Percentiles rank a stretch among this genome's conserved stretches.
These are phyloP conservation scores for Mycena crocata DNA, from an alignment of 768 basidiomycete genomes.

Conservation along the genomic window DNA sequence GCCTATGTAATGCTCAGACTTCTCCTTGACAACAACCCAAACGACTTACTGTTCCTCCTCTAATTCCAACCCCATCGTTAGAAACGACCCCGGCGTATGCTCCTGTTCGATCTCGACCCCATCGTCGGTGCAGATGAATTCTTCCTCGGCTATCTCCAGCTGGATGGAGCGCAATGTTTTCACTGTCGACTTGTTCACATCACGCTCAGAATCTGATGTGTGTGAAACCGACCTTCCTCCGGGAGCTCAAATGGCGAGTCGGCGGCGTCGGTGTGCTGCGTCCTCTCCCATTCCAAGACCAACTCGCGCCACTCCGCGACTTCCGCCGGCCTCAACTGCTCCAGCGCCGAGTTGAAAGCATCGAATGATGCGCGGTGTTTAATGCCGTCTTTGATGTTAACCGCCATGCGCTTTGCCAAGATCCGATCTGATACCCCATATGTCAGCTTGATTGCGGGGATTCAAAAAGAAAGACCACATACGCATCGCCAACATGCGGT, in stretches of 20 bases:
- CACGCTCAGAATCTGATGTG: too few relatives aligned
- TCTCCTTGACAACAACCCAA: too few relatives aligned
- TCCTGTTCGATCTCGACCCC: neutral
- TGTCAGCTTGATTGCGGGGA: too few relatives aligned
- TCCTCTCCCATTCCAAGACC: neutral
- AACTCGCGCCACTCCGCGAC: neutral
- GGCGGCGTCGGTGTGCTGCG: neutral
- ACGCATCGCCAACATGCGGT: neutral
- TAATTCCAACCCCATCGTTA: conserved; percentile 9
- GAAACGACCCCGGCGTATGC: neutral
- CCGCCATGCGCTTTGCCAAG: too few relatives aligned
- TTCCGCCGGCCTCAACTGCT: neutral
- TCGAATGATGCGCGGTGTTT: too few relatives aligned
- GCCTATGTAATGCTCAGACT: neutral
- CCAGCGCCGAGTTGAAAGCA: too few relatives aligned
- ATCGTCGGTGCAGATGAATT: neutral
- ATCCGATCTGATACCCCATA: too few relatives aligned
- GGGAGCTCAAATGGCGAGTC: neutral
- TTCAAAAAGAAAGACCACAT: too few relatives aligned
- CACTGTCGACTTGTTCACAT: neutral
- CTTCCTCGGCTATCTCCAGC: neutral
- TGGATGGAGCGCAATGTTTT: neutral
- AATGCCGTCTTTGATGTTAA: too few relatives aligned
- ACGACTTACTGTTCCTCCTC: too few relatives aligned
- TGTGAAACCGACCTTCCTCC: neutral